Evolutionary conservation across 1,139 yeast species (phyloP), one percentile per base, ranked within the genome.

Genomic region (Candida tetrigidarum): DNA sequence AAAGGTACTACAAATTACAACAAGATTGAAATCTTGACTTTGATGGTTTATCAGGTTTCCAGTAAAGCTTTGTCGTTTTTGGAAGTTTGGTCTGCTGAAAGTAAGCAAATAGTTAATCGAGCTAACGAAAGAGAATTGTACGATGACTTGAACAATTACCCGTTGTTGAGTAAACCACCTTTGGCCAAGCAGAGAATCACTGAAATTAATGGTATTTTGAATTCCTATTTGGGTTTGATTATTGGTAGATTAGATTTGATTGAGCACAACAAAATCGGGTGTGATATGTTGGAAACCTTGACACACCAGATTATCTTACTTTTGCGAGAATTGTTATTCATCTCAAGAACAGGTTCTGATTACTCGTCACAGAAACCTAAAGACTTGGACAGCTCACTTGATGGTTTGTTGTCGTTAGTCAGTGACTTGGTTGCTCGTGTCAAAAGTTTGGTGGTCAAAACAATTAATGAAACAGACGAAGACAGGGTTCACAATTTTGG

Each of bases 181-280:
- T 69, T 74, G 49, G 95, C 96, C 1, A 74, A 80, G 47, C 80
- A 76, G 47, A 76, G 96, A 50, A 73, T 92, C 20, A 81, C 84
- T 26, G 96, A 90, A 64, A 83, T 91, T 39, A 81, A 86, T 56
- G 83, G 83, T 15, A 77, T 89, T 1, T 65, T 91, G 30, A 80
- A 82, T 51, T 76, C 83, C 1, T 90, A 90, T 57, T 74, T 91
- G 55, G 88, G 91, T 2, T 58, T 86, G 50, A 78, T 86, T 8
- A 72, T 86, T 14, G 95, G 95, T 8, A 69, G 95, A 55, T 65
- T 86, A 52, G 93, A 86, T 60, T 71, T 86, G 60, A 81, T 86
- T 39, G 93, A 86, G 57, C 86, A 84, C 56, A 86, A 85, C 57
- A 76, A 83, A 4, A 70, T 72, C 18, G 92, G 92, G 1, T 83